phyloP scores from a whole-genome alignment of 768 basidiomycete genomes.

The Rhizopogon vinicolor region DNA sequence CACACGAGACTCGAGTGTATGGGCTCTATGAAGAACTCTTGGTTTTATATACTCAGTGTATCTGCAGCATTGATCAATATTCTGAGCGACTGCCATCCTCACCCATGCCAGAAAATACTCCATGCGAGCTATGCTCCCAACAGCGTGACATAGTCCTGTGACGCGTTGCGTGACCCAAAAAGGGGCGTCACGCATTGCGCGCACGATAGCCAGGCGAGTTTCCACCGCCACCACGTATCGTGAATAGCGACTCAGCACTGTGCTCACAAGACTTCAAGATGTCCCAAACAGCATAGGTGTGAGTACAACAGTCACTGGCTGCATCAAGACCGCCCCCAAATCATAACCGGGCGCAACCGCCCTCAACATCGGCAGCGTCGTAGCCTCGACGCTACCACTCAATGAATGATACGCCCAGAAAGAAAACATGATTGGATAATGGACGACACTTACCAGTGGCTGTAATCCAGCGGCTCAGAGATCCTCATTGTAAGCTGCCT shows the following conservation, averaged over 20 bases:
- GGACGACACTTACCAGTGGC: conserved; percentile 2
- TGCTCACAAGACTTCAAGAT: conserved; percentile 3
- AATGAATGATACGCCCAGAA: not conserved
- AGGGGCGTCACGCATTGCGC: conserved; percentile 4
- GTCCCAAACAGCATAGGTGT: conserved; percentile 2
- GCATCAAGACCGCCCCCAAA: not conserved
- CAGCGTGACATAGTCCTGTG: not conserved
- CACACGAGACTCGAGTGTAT: not conserved
- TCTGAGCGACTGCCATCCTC: not conserved
- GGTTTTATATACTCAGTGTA: not conserved
- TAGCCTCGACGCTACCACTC: not conserved
- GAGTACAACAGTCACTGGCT: conserved; percentile 1
- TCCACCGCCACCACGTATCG: conserved; percentile 2
- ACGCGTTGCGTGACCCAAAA: conserved; percentile 1
- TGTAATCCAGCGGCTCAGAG: not conserved
- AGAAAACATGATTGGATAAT: conserved; percentile 1
- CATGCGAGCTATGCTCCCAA: too few species aligned
- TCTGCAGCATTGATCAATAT: not conserved
- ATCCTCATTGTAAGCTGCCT: not conserved
- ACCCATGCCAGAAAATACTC: too few species aligned
- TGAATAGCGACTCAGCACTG: conserved; percentile 4
- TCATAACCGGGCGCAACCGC: not conserved
- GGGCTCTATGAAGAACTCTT: not conserved
- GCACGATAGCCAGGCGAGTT: conserved; percentile 5
- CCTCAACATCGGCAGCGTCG: not conserved